phyloP scores from a whole-genome alignment of 352 stramenopile genomes.

The Pythium chondricola region DNA sequence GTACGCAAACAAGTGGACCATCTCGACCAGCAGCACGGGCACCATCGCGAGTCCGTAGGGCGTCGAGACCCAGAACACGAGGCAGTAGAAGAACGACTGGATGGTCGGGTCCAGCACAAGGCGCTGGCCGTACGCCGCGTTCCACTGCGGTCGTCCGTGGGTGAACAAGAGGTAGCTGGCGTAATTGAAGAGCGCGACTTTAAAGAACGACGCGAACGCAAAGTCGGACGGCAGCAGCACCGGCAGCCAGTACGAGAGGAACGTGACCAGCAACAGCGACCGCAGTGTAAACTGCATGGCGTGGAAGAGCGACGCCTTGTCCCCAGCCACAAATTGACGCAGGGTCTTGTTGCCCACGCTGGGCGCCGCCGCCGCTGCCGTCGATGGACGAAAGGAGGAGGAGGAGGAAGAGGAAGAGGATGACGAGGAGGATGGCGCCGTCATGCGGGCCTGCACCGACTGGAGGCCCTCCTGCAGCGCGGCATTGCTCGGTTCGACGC shows the following conservation, averaged over 20 bases:
- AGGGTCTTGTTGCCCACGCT: slow-evolving; percentile 29
- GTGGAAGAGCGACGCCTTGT: slow-evolving; percentile 66
- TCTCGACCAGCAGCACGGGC: slow-evolving; percentile 73
- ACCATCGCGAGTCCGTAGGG: slow-evolving; percentile 74
- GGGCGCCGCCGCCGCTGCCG: slow-evolving; percentile 7
- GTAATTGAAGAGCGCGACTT: slow-evolving; percentile 76
- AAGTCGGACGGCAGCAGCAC: slow-evolving; percentile 30
- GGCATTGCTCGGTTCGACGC: slow-evolving; percentile 49
- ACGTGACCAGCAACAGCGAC: slow-evolving; percentile 52
- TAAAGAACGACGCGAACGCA: slow-evolving; percentile 75
- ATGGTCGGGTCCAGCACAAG: slow-evolving; percentile 76
- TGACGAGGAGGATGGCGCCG: slow-evolving; percentile 13
- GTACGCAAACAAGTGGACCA: slow-evolving; percentile 73
- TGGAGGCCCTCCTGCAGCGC: slow-evolving; percentile 68
- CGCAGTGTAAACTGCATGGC: slow-evolving; percentile 66
- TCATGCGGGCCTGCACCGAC: slow-evolving; percentile 47
- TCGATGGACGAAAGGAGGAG: slow-evolving; percentile 8
- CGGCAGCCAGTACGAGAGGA: slow-evolving; percentile 71
- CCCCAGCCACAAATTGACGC: slow-evolving; percentile 39
- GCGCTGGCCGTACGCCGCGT: slow-evolving; percentile 71
- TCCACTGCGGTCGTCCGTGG: slow-evolving; percentile 65
- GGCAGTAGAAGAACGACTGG: slow-evolving; percentile 80
- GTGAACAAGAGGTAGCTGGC: slow-evolving; percentile 75
- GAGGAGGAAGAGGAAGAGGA: slow-evolving; percentile 5
- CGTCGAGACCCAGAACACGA: slow-evolving; percentile 79